Base-by-base conservation (phyloP, 495 filamentous ascomycete species). In the Aspergillus egyptiacus region DNA sequence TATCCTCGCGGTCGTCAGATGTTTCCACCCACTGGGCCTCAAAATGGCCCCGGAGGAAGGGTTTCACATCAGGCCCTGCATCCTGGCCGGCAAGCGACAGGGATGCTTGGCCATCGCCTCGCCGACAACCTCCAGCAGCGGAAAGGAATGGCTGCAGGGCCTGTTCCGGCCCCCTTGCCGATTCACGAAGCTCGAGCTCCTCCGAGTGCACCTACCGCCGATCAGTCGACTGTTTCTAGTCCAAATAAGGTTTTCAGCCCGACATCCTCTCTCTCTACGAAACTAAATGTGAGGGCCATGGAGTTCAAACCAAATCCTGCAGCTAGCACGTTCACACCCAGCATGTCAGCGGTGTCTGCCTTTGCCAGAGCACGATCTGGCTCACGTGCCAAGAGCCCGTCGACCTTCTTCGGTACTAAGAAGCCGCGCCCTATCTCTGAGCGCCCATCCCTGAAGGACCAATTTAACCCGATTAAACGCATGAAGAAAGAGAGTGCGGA, bases 291-390 rank as follows among this genome's bases (percentile, higher is more conserved):
- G 2, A 83, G 81, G 40, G 90, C 85, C 24, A 75, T 81, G 57
- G 89, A 94, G 58, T 96, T 96, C 68, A 80, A 83, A 54, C 89
- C 89, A 3, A 91, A 83, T 57, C 80, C 87, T 7, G 82, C 84
- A 31, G 89, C 89, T 3, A 81, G 73, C 35, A 71, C 84, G 0
- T 95, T 96, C 66, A 87, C 78, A 50, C 89, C 79, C 54, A 68
- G 65, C 49, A 73, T 71, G 50, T 72, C 84, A 14, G 89, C 81
- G 60, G 82, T 85, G 9, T 76, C 76, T 40, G 72, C 80, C 2
- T 77, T 75, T 53, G 62, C 68, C 32, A 66, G 73, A 50, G 69
- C 71, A 32, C 73, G 53, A 24, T 74, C 70, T 39, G 65, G 75
- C n/a, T 77, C 77, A 17, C 74, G 79, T 46, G 72, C 76, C 9